These are phyloP conservation scores for Phytophthora sojae DNA, from an alignment of 352 stramenopile genomes.

Conservation along the genomic window DNA sequence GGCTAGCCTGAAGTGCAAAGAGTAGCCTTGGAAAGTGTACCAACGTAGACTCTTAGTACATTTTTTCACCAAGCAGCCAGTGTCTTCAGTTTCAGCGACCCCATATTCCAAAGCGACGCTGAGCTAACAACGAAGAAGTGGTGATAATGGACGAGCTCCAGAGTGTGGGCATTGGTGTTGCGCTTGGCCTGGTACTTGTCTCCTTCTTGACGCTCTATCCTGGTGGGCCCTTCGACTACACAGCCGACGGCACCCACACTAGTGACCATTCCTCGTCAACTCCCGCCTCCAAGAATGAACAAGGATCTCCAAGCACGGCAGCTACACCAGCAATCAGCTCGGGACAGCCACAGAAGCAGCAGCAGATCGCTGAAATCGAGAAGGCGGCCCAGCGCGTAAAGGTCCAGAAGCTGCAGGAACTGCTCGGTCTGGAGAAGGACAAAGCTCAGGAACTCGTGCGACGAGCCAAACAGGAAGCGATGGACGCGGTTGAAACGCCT, in stretches of 20 bases:
- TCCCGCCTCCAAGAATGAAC: background rate
- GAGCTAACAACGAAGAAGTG: background rate
- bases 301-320: background rate
- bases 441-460: constrained; percentile 52
- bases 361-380: constrained; percentile 42
- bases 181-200: constrained; percentile 55
- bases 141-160: constrained; percentile 52
- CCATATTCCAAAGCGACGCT: constrained; percentile 11
- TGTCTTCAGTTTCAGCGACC: too few species aligned
- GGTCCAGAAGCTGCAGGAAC: constrained; percentile 63
- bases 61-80: too few species aligned
- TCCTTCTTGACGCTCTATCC: constrained; percentile 54
- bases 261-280: background rate
- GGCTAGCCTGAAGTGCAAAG: background rate
- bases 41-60: too few species aligned
- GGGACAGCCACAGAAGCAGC: background rate
- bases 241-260: background rate
- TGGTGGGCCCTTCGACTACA: constrained; percentile 71
- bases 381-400: constrained; percentile 42
- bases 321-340: background rate
- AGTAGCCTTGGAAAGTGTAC: too few species aligned
- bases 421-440: constrained; percentile 59
- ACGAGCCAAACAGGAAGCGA: constrained; percentile 44
- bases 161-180: constrained; percentile 50
- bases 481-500: constrained; percentile 21